Conservation (phyloP, 441 rosid species). For the Corymbia calophylla region DNA sequence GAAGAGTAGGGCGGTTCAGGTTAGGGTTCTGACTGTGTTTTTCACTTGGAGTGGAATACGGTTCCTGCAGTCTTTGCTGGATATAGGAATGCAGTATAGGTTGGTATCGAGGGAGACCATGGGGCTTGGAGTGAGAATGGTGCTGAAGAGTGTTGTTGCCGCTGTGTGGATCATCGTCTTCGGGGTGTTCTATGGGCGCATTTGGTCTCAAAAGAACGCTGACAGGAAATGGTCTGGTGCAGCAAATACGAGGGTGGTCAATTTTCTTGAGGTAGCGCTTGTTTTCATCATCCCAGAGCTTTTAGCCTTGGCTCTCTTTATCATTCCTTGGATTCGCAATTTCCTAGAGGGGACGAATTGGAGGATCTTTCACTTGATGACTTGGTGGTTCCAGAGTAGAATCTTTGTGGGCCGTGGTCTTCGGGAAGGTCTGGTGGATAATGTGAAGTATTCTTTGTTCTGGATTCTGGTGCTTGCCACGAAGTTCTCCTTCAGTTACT, state of each 20-base stretch:
- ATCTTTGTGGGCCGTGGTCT: slow-evolving; percentile 86
- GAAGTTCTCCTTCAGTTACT: slow-evolving; percentile 74
- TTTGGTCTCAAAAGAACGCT: slow-evolving; percentile 57
- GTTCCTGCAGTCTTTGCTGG: slow-evolving; percentile 70
- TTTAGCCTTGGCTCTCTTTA: slow-evolving; percentile 50
- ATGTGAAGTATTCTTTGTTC: slow-evolving; percentile 59
- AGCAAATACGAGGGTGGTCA: slow-evolving; percentile 30
- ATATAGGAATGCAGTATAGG: slow-evolving; percentile 50
- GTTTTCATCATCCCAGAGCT: slow-evolving; percentile 65
- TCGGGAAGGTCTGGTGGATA: slow-evolving; percentile 82
- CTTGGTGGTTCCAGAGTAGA: slow-evolving; percentile 96
- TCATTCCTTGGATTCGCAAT: slow-evolving; percentile 81
- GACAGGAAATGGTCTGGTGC: slow-evolving; percentile 38
- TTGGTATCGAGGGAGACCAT: slow-evolving; percentile 71
- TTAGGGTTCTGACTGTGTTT: slow-evolving; percentile 58
- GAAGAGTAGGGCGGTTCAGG: slow-evolving; percentile 45
- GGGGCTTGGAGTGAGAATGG: slow-evolving; percentile 62
- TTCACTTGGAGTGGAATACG: slow-evolving; percentile 85
- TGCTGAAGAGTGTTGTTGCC: slow-evolving; percentile 55
- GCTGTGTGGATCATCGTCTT: slow-evolving; percentile 58
- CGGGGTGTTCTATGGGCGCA: slow-evolving; percentile 48
- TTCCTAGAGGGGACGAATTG: slow-evolving; percentile 73
- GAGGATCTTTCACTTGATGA: slow-evolving; percentile 55
- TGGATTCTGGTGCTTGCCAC: slow-evolving; percentile 73
- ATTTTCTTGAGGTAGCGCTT: slow-evolving; percentile 51